Evolutionary conservation across 441 rosid species (phyloP), one percentile per base, ranked within the genome.

Genomic region (Manihot esculenta): DNA sequence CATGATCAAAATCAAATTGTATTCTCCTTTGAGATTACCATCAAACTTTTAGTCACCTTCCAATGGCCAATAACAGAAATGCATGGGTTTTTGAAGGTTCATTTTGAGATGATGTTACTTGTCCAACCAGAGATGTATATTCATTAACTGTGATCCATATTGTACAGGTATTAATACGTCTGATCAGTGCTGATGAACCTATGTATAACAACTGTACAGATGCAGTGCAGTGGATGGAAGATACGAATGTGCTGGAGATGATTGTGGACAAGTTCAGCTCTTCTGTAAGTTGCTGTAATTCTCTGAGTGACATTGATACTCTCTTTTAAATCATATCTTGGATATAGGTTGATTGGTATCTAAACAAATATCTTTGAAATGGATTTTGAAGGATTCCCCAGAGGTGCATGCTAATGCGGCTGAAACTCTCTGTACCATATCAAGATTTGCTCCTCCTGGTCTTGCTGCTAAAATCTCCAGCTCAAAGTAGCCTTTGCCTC

Each of bases 331-430:
- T 30, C 4, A 30, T n/a, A n/a, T 51, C 27, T n/a, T 15, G 56
- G 56, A 61, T 68, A 27, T 20, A 38, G 33, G 62, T 54, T 44
- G 21, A 55, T 21, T 61, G 26, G 2, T 8, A 24, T 60, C 15
- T 62, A 6, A 35, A 35, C 17, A 54, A 51, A 30, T 75, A 5
- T 21, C 60, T 42, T 62, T 38, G 66, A 21, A 17, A 26, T 59
- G 63, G 44, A 51, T 60, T 71, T 59, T 76, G 35, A 87, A 92
- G 97, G 96, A 92, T 76, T 89, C 76, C 66, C 94, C 99, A 18
- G 96, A 94, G 83, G 99, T 90, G 74, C 99, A 92, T 86, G 87
- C 94, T 71, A 94, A 94, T 77, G 85, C 91, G 50, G 97, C 99
- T 69, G 99, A 94, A 86, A 82, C 89, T 14, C 91, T 92, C 15